Base-by-base conservation (phyloP, 2,329 filamentous ascomycete genomes). In the Neospermospora avenae region DNA sequence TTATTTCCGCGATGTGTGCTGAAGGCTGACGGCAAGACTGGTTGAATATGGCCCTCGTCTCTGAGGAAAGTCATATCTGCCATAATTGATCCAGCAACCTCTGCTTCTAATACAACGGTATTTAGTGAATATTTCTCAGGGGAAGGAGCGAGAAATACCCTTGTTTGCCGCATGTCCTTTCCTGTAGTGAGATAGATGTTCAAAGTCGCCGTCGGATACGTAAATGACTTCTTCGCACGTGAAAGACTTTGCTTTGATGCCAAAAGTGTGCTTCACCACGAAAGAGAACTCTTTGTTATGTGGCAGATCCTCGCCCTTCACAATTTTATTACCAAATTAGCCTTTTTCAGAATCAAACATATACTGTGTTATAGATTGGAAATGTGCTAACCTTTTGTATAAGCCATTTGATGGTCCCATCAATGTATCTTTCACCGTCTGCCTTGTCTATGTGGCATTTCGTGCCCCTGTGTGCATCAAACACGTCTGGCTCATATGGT, bases 51-150 rank as follows among this genome's bases (percentile, higher is more conserved):
- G 1, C 35, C 42, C 25, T 62, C 37, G 1, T 66, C 59, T 28
- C 49, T 39, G 37, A 67, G 59, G 56, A 63, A 66, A 1, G 63
- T 63, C 59, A 67, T 63, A 22, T 67, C 63, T 6, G 58, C 55
- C 4, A 60, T 31, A 37, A 66, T 63, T 3, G 35, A 57, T 1
- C 61, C 64, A 4, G 55, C 58, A 8, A 61, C 22, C 45, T 65
- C 61, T 11, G 57, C 61, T 60, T 59, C 65, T 66, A 39, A 8
- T 35, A 6, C n/a, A n/a, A n/a, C n/a, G n/a, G 37, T 13, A 13
- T 11, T 39, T 39, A 16, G 37, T 31, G 24, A n/a, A n/a, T 25
- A 48, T 16, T 4, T 48, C 11, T 18, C 3, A 28, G 20, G 3
- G n/a, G 10, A 28, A 5, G 25, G 3, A 31, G 45, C 24, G 14